Base-by-base conservation (phyloP, 164 flowering plant genomes). In the Amborella trichopoda region DNA sequence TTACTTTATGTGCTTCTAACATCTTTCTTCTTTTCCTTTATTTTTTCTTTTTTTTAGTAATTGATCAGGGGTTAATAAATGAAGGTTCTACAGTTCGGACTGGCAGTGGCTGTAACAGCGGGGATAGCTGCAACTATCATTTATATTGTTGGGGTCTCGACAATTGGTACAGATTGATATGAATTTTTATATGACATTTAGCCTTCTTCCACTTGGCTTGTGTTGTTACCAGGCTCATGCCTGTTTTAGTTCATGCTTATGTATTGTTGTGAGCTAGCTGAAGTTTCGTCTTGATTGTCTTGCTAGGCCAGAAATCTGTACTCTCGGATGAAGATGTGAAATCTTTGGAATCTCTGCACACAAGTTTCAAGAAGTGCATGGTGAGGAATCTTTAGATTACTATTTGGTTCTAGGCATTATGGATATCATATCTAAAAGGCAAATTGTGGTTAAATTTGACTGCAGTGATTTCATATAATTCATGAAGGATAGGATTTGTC, bases 351-450 rank as follows among this genome's bases (percentile, higher is more conserved):
- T 59, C 76, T 37, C 66, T 86, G 43, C 89, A 71, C 53, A 53
- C 36, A 41, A 55, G 48, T 49, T 90, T 90, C 60, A 61, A 69
- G 61, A 78, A 90, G 71, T 90, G 98, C 54, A 85, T 90, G 80
- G 98, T 90, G 46, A 74, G 97, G 58, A 48, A 54, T 58, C 8
- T 9, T 22, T n/a, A 23, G 3, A 27, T 27, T 18, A 13, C 19
- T 24, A 6, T 12, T 5, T 17, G 3, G 27, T 28, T 19, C 21
- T 24, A 26, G 3, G 17, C 21, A 26, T 45, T n/a, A n/a, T n/a
- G n/a, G n/a, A n/a, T n/a, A n/a, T n/a, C n/a, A n/a, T n/a, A n/a
- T n/a, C n/a, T n/a, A n/a, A n/a, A n/a, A n/a, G n/a, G 16, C 14
- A 3, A 10, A 17, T 10, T 26, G 12, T 14, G 19, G 18, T 12